phyloP scores from a whole-genome alignment of 148 eudicot species.

The Amaranthus palmeri region DNA sequence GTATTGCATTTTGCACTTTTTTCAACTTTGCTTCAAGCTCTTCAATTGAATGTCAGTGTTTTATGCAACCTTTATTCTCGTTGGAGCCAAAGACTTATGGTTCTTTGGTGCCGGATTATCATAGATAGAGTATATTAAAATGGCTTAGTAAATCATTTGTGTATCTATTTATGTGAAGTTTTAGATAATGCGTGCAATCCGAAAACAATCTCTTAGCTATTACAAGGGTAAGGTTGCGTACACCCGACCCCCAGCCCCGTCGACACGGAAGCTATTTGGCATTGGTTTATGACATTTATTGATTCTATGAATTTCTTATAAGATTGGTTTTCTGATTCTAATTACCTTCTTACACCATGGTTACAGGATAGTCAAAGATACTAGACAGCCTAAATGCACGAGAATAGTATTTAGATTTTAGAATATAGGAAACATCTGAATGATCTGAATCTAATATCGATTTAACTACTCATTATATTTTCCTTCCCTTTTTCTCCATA shows the following conservation, averaged over 20 bases:
- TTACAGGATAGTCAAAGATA: constrained; percentile 1
- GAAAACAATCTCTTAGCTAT: no score
- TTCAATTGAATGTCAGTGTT: not conserved
- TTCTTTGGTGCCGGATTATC: no score
- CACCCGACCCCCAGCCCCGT: no score
- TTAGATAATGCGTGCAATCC: no score
- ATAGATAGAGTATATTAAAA: no score
- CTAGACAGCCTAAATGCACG: not conserved
- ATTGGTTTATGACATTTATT: no score
- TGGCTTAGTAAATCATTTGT: no score
- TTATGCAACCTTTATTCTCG: no score
- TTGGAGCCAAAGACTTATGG: no score
- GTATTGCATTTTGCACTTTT: constrained; percentile 31
- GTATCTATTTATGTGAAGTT: no score
- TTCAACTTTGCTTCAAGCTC: not conserved
- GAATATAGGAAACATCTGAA: not conserved
- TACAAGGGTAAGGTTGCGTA: no score
- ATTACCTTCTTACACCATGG: not conserved
- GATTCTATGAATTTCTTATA: not conserved
- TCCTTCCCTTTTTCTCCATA: not conserved
- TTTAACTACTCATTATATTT: not conserved
- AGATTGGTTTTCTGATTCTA: not conserved
- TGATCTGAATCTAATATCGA: not conserved
- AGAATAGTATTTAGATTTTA: not conserved
- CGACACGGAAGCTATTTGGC: no score